Evolutionary conservation across 495 filamentous ascomycete species (phyloP).

Genomic region (Lophium mytilinum): DNA sequence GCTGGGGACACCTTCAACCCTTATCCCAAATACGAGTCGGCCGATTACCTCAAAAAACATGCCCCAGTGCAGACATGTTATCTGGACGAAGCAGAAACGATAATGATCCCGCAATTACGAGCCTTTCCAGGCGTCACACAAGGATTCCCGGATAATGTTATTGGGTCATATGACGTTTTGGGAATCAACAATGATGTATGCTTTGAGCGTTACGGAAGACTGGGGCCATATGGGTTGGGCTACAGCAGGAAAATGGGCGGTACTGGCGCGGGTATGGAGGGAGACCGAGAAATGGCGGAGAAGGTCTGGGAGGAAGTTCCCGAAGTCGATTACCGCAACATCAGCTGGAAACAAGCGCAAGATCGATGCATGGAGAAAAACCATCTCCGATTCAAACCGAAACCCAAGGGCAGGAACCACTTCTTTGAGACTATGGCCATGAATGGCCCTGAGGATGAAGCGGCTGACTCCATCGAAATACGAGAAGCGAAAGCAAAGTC

Average conservation of each 20-base stretch:
- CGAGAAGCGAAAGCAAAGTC: neutral
- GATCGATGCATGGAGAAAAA: constrained; percentile 62
- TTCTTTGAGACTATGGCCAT: constrained; percentile 41
- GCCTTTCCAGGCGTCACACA: constrained; percentile 64
- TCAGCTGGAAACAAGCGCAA: constrained; percentile 71
- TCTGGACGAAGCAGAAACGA: constrained; percentile 52
- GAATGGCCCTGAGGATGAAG: constrained; percentile 26
- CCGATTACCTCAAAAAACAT: constrained; percentile 50
- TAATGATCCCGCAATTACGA: constrained; percentile 59
- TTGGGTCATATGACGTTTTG: constrained; percentile 74
- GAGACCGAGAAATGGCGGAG: constrained; percentile 67
- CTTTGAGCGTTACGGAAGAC: constrained; percentile 83
- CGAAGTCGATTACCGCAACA: constrained; percentile 61
- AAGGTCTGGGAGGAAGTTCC: constrained; percentile 57
- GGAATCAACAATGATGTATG: constrained; percentile 81
- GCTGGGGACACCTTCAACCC: constrained; percentile 57
- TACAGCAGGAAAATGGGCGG: constrained; percentile 72
- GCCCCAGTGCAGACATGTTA: constrained; percentile 67
- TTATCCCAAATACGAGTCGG: constrained; percentile 58
- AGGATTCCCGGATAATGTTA: constrained; percentile 73
- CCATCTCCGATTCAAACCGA: constrained; percentile 53
- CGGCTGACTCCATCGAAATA: neutral
- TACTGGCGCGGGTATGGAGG: constrained; percentile 69
- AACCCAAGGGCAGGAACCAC: constrained; percentile 38
- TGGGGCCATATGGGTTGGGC: constrained; percentile 84